Evolutionary conservation across 2,329 filamentous ascomycete species (phyloP).

Genomic region (Arthrobotrys megalospora): DNA sequence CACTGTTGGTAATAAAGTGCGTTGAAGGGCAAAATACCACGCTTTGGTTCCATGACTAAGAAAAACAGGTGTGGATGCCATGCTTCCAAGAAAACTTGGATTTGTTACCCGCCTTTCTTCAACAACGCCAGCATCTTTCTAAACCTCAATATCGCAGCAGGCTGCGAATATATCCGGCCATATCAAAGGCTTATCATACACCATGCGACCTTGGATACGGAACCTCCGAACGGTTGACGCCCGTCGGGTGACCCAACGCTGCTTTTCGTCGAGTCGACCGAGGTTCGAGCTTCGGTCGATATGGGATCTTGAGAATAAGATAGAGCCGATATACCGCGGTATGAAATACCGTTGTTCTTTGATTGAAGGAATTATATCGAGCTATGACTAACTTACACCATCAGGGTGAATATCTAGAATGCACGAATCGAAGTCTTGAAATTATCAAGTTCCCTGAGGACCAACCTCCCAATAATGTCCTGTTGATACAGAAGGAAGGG

Average conservation of each 20-base stretch:
- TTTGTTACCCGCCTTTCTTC: slow-evolving; percentile 1
- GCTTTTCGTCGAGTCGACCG: slow-evolving; percentile 35
- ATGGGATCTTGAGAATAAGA: slow-evolving; percentile 54
- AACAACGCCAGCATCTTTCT: not conserved
- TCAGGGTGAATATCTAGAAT: slow-evolving; percentile 50
- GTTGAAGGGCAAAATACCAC: slow-evolving; percentile 24
- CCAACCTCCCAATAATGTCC: slow-evolving; percentile 77
- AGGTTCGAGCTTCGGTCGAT: slow-evolving; percentile 49
- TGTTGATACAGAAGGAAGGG: slow-evolving; percentile 78
- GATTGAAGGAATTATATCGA: not conserved
- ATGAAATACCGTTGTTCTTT: not conserved
- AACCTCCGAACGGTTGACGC: not conserved
- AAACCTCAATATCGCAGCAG: slow-evolving; percentile 31
- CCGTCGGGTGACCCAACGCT: slow-evolving; percentile 8
- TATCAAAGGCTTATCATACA: not conserved
- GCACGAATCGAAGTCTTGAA: slow-evolving; percentile 55
- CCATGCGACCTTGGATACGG: slow-evolving; percentile 29
- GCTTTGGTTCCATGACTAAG: not conserved
- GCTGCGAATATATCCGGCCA: slow-evolving; percentile 12
- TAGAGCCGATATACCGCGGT: slow-evolving; percentile 59
- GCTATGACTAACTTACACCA: slow-evolving; percentile 45
- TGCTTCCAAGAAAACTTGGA: not conserved
- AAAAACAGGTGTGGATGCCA: not conserved
- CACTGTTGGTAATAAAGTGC: slow-evolving; percentile 12
- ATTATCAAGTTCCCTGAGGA: slow-evolving; percentile 46